These are phyloP conservation scores for Petunia secreta DNA, from an alignment of 257 asterid species.

Conservation along the genomic window DNA sequence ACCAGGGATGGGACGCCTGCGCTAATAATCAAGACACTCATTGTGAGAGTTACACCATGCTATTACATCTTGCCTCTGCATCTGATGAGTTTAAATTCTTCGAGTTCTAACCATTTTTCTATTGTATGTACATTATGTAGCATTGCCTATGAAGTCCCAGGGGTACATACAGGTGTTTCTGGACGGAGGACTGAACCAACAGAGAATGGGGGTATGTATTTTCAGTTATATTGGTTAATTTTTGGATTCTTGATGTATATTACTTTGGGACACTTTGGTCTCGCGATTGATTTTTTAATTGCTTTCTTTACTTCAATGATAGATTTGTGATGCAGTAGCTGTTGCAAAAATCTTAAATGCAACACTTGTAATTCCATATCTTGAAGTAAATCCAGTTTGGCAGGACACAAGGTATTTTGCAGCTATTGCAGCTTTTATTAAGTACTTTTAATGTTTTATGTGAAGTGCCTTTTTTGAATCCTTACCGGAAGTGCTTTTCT, in stretches of 20 bases:
- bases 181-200: conserved; percentile 60
- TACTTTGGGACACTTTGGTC: conserved; percentile 14
- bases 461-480: not conserved
- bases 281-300: conserved; percentile 2
- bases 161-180: conserved; percentile 52
- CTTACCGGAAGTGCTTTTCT: conserved; percentile 22
- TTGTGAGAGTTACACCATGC: conserved; percentile 33
- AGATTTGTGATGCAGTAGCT: conserved; percentile 60
- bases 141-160: conserved; percentile 31
- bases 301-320: not conserved
- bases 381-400: conserved; percentile 58
- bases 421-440: not conserved
- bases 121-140: conserved; percentile 26
- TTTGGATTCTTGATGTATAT: not conserved
- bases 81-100: not conserved
- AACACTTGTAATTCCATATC: conserved; percentile 49
- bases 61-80: not conserved
- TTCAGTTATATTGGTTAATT: not conserved
- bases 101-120: not conserved
- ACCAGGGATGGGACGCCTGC: conserved; percentile 52
- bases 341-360: conserved; percentile 57
- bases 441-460: not conserved
- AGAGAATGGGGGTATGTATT: conserved; percentile 56
- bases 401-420: conserved; percentile 45
- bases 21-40: conserved; percentile 21